These are phyloP conservation scores for Globisporangium megalacanthum DNA, from an alignment of 352 stramenopile genomes.

Conservation along the genomic window DNA sequence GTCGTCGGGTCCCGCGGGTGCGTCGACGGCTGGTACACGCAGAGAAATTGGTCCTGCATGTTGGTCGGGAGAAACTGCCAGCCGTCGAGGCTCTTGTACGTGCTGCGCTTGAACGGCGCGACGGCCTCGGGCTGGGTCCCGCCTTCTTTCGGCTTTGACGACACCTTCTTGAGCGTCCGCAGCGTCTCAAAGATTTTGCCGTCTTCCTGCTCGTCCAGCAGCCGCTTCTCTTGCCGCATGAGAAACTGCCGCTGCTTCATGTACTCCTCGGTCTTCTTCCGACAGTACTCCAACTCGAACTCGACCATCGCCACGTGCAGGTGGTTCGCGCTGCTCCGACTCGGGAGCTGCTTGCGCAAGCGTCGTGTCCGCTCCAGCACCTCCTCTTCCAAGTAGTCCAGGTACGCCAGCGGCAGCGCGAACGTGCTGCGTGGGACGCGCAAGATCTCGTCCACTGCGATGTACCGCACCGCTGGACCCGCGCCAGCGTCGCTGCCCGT, in stretches of 20 bases:
- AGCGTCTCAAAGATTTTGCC: conserved; percentile 33
- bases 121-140: conserved; percentile 24
- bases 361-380: conserved; percentile 43
- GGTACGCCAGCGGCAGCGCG: conserved; percentile 59
- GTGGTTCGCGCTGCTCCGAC: conserved; percentile 11
- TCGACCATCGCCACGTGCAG: conserved; percentile 28
- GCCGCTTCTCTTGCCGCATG: conserved; percentile 63
- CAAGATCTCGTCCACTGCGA: conserved; percentile 76
- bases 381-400: conserved; percentile 70
- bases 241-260: conserved; percentile 72
- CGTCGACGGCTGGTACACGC: conserved; percentile 35
- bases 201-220: conserved; percentile 49
- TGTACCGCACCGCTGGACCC: conserved; percentile 29
- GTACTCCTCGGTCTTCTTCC: conserved; percentile 69
- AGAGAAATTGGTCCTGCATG: conserved; percentile 83
- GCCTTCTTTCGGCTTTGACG: conserved; percentile 19
- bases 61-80: conserved; percentile 83
- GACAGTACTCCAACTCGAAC: conserved; percentile 54
- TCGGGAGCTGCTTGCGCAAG: conserved; percentile 41
- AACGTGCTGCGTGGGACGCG: conserved; percentile 71
- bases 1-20: conserved; percentile 1
- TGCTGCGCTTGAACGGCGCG: conserved; percentile 80
- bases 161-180: conserved; percentile 13
- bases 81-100: conserved; percentile 70
- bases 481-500: conserved; percentile 25